Base-by-base conservation (phyloP, 495 filamentous ascomycete species). In the Aspergillus panamensis region DNA sequence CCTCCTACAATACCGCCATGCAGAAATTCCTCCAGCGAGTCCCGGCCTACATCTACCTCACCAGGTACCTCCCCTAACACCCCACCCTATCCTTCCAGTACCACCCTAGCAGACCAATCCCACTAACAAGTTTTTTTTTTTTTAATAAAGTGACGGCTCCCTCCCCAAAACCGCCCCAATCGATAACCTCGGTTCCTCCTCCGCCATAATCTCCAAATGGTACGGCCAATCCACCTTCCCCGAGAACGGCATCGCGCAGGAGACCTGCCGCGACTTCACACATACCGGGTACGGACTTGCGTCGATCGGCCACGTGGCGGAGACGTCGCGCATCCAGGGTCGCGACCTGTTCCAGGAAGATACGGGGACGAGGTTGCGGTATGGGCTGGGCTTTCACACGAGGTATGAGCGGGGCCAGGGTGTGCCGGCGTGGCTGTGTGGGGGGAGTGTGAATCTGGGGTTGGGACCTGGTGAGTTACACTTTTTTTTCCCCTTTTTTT, bases 221-320 rank as follows among this genome's bases (percentile, higher is more conserved):
- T 57, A 56, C 21, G 51, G 52, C 33, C 51, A 51, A 51, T n/a
- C 16, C 17, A 33, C 25, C 6, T 69, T 62, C 25, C 6, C 43
- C 1, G 52, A 59, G 9, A 51, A 60, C 39, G 65, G 57, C 6
- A 49, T 57, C 45, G 62, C 67, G 1, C 66, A 71, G 37, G 66
- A 69, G 35, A 71, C 66, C 30, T 71, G 65, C 25, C 60, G 68
- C 21, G 69, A 69, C 37, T 60, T 66, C 21, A 51, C 53, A n/a
- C 69, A 69, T 51, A 68, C 61, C 0, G 61, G 65, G 6, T 68
- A 66, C 45, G 55, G 47, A 8, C 51, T 71, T 12, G 54, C 62
- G 6, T 68, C 62, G 6, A 71, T 71, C 37, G 55, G 65, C 10
- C 69, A 71, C 33, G 53, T 69, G 6, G 58, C 62, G 1, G 65